phyloP scores from a whole-genome alignment of 2,329 filamentous ascomycete genomes.

The Cryphonectria carpinicola region DNA sequence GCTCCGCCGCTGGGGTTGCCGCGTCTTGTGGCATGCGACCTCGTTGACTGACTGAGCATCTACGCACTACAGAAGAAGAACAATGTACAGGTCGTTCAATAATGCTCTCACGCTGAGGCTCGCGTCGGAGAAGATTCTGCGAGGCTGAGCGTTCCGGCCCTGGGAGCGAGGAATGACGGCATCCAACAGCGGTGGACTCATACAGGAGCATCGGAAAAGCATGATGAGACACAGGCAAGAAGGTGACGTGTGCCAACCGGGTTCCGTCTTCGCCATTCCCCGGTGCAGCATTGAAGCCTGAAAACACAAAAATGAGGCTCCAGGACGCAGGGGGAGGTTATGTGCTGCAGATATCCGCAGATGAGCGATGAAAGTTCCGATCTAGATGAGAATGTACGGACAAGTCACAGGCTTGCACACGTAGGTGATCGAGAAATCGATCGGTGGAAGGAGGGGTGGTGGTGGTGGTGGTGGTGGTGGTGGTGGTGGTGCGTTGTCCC shows the following conservation, averaged over 20 bases:
- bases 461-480: no score
- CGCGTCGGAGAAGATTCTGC: background rate
- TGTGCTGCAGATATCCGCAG: constrained; percentile 28
- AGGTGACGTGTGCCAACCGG: constrained; percentile 9
- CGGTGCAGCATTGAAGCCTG: background rate
- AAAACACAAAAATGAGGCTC: constrained; percentile 26
- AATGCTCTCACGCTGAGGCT: background rate
- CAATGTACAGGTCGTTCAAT: constrained; percentile 84
- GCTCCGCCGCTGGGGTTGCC: background rate
- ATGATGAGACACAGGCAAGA: background rate
- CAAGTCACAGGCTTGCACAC: constrained; percentile 30
- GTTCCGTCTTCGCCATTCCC: background rate
- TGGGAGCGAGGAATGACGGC: background rate
- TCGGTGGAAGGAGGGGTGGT: constrained; percentile 19
- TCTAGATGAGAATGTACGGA: constrained; percentile 19
- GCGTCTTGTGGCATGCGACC: constrained; percentile 19
- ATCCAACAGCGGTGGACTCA: background rate
- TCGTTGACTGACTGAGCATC: constrained; percentile 1
- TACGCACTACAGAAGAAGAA: constrained; percentile 73
- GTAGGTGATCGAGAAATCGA: constrained; percentile 39
- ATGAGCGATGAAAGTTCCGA: constrained; percentile 35
- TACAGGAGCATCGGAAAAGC: background rate
- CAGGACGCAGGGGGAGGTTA: constrained; percentile 24
- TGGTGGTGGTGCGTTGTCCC: constrained; percentile 53
- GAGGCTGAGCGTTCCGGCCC: background rate